Evolutionary conservation across 345 rosid species (phyloP), one percentile per base, ranked within the genome.

Genomic region (Eutrema japonicum): DNA sequence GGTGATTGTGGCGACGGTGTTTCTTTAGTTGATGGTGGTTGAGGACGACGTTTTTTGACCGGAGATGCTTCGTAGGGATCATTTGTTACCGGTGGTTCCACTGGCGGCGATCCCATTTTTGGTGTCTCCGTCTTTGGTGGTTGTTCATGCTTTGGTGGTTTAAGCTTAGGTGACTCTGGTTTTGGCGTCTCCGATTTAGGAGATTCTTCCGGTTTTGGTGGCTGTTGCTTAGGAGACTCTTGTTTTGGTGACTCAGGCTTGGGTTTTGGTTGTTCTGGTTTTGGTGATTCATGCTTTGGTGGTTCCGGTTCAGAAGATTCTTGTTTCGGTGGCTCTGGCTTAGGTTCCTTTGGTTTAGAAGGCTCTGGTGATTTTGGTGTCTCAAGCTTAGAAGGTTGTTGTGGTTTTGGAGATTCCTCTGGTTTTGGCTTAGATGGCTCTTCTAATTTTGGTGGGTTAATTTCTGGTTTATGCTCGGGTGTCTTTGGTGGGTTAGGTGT

Each of bases 1-100:
- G 59, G 71, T 32, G 76, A 68, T 45, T 61, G 60, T 62, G 76
- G 70, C 0, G 79, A 63, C 0, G 68, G 76, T 52, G 62, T 61
- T 54, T 70, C 71, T 55, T 76, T 59, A 16, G 68, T 14, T 0
- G 75, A 38, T 0, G 76, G 71, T 70, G 76, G 71, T 48, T 70
- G 80, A 54, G 76, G 70, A 46, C 79, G 76, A 36, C 71, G 79
- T 46, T 54, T 69, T 53, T 10, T 29, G 2, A 76, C 10, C 2
- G 76, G 79, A 47, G 79, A 76, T 56, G 70, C 71, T 3, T 64
- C 45, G 12, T 69, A 55, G 16, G 76, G 80, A 71, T 77, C 76
- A 12, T 75, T 2, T 51, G 76, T 7, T 43, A 7, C 72, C 6
- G 81, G 74, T 6, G 82, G 52, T 12, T 60, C 14, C 4, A 55